Evolutionary conservation across 2,329 filamentous ascomycete genomes (phyloP).

Genomic region (Ramularia collo-cygni): DNA sequence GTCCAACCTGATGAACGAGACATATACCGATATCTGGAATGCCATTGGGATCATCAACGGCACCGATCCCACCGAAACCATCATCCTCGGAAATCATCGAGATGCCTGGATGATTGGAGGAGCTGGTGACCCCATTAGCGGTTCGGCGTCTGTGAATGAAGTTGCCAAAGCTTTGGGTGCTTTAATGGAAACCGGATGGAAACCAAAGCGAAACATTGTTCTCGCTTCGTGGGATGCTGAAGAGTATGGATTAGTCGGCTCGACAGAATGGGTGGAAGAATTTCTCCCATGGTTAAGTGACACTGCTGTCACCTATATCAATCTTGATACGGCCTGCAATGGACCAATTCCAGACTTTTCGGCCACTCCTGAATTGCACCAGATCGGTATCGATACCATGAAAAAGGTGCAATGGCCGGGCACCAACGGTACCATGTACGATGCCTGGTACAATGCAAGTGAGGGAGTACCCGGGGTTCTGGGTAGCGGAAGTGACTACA

Average conservation of each 20-base stretch:
- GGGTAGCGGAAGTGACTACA: constrained; percentile 43
- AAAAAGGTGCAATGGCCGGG: constrained; percentile 45
- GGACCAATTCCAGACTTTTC: constrained; percentile 54
- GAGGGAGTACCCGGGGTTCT: constrained; percentile 37
- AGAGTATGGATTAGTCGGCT: constrained; percentile 35
- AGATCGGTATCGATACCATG: constrained; percentile 59
- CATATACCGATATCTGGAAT: constrained; percentile 75
- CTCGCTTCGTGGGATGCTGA: constrained; percentile 40
- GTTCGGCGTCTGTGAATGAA: constrained; percentile 45
- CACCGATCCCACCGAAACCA: constrained; percentile 50
- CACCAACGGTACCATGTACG: constrained; percentile 36
- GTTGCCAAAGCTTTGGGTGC: constrained; percentile 45
- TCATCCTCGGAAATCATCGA: constrained; percentile 48
- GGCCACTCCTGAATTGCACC: constrained; percentile 67
- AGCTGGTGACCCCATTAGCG: constrained; percentile 47
- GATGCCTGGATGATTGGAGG: constrained; percentile 51
- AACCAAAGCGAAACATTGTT: constrained; percentile 45
- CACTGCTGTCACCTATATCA: constrained; percentile 43
- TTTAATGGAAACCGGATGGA: constrained; percentile 44
- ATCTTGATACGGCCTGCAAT: constrained; percentile 44
- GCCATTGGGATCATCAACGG: constrained; percentile 63
- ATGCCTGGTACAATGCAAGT: constrained; percentile 35
- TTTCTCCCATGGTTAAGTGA: constrained; percentile 42
- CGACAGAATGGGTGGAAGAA: constrained; percentile 46
- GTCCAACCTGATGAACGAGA: constrained; percentile 73